These are phyloP conservation scores for Eruca vesicaria DNA, from an alignment of 441 rosid genomes.

Conservation along the genomic window DNA sequence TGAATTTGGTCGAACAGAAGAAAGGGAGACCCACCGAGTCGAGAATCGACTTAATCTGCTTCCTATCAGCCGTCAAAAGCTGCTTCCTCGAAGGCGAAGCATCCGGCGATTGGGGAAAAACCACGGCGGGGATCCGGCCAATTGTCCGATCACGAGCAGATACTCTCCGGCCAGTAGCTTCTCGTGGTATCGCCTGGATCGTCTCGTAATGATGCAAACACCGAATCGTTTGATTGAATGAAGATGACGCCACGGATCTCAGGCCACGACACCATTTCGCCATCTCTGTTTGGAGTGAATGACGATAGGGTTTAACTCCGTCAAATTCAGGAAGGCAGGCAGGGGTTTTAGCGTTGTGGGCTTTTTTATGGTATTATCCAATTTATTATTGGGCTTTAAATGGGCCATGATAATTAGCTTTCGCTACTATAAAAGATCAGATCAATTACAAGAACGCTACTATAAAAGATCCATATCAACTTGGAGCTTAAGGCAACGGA, in stretches of 20 bases:
- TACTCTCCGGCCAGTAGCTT: slow-evolving; percentile 61
- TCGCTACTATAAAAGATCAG: too few species aligned
- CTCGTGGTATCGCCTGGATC: slow-evolving; percentile 84
- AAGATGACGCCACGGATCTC: slow-evolving; percentile 22
- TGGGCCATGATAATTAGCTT: too few species aligned
- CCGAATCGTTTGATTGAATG: slow-evolving; percentile 24
- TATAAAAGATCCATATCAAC: too few species aligned
- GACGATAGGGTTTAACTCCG: too few species aligned
- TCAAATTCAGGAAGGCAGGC: too few species aligned
- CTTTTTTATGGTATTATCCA: background rate
- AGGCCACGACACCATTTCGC: slow-evolving; percentile 60
- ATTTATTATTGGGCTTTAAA: background rate
- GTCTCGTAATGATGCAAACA: slow-evolving; percentile 52
- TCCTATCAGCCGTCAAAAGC: slow-evolving; percentile 70
- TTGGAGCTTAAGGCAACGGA: too few species aligned
- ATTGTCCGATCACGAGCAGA: slow-evolving; percentile 63
- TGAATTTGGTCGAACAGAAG: slow-evolving; percentile 81
- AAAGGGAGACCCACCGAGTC: slow-evolving; percentile 65
- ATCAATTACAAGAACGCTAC: too few species aligned
- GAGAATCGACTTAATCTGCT: slow-evolving; percentile 72
- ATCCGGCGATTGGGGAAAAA: slow-evolving; percentile 53
- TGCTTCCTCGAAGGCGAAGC: slow-evolving; percentile 57
- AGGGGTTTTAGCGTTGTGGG: too few species aligned
- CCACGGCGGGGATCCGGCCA: slow-evolving; percentile 89
- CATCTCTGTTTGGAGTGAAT: slow-evolving; percentile 22